Evolutionary conservation across 352 stramenopile genomes (phyloP).

Genomic region (Globisporangium nagaii): DNA sequence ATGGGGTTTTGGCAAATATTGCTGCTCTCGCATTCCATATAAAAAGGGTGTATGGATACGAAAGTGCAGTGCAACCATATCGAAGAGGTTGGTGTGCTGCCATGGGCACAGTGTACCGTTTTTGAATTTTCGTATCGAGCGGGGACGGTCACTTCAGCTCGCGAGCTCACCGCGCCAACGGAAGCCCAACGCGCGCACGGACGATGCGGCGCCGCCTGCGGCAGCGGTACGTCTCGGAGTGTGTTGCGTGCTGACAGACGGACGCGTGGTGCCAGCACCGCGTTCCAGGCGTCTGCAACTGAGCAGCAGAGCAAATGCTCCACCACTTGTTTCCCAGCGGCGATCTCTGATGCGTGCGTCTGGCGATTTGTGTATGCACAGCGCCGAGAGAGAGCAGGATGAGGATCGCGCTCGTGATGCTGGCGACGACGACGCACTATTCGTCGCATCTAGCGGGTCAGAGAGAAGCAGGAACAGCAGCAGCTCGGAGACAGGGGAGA

Average conservation of each 20-base stretch:
- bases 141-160: neutral
- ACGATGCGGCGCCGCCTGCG: conserved; percentile 3
- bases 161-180: neutral
- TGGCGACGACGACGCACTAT: neutral
- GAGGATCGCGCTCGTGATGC: neutral
- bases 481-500: neutral
- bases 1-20: neutral
- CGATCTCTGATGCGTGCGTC: neutral
- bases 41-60: too few relatives aligned
- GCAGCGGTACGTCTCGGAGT: neutral
- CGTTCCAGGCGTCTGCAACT: too few relatives aligned
- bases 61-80: too few relatives aligned
- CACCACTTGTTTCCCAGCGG: neutral
- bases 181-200: neutral
- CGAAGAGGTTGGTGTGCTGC: too few relatives aligned
- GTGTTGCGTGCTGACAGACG: neutral
- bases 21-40: too few relatives aligned
- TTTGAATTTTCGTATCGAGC: conserved; percentile 9
- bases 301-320: too few relatives aligned
- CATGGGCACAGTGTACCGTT: neutral
- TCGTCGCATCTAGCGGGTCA: conserved; percentile 5
- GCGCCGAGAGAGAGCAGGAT: neutral
- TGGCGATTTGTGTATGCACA: neutral
- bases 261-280: too few relatives aligned
- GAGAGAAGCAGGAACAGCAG: too few relatives aligned